phyloP scores from a whole-genome alignment of 2,329 filamentous ascomycete species.

The Paracamarosporium sp. region DNA sequence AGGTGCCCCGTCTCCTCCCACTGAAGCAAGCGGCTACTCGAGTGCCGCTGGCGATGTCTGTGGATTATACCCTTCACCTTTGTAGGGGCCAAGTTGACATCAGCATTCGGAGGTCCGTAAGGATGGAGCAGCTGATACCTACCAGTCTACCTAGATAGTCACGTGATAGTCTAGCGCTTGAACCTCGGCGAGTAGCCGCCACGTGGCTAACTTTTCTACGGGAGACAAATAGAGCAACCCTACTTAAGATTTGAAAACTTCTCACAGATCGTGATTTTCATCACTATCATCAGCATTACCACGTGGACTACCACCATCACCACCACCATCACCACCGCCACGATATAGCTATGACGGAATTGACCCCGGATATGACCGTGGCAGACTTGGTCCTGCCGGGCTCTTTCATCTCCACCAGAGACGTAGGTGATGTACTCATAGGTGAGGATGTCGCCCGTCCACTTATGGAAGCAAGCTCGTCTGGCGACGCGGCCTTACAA shows the following conservation, averaged over 20 bases:
- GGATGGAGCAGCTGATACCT: constrained; percentile 1
- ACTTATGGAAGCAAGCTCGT: constrained; percentile 19
- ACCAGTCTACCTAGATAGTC: neutral
- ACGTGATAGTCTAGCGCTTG: neutral
- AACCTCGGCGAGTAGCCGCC: neutral
- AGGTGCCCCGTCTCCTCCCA: too few species aligned
- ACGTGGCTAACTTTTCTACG: neutral
- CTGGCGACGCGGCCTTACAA: constrained; percentile 15
- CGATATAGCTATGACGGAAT: constrained; percentile 4
- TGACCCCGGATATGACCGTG: neutral
- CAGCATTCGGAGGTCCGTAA: neutral
- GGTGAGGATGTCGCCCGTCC: constrained; percentile 15
- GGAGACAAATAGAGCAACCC: neutral
- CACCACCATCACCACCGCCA: constrained; percentile 1
- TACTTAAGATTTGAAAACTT: neutral
- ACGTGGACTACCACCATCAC: neutral
- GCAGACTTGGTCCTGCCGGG: constrained; percentile 4
- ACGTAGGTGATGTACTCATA: constrained; percentile 15
- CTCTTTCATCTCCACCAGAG: constrained; percentile 12
- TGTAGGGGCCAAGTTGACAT: neutral
- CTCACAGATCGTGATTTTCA: neutral
- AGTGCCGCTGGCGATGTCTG: too few species aligned
- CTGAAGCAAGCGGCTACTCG: too few species aligned
- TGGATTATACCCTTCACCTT: neutral
- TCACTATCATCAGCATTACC: neutral